A percentile compares a stretch with the other conserved stretches of the same genome.
phyloP scores from a whole-genome alignment of 352 stramenopile species.

The Pythium dissotocum region DNA sequence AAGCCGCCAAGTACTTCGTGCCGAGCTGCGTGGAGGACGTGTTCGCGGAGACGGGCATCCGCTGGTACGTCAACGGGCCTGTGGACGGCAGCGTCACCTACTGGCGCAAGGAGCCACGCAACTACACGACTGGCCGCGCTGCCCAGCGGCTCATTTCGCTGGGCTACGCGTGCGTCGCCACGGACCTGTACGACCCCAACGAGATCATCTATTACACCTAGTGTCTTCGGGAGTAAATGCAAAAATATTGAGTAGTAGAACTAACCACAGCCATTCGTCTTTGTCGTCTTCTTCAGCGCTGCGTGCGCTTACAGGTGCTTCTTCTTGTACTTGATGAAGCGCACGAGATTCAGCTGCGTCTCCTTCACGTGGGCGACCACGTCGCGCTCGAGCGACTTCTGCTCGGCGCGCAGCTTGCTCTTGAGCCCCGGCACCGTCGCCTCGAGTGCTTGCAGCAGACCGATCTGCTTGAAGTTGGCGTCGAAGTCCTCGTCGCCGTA shows the following conservation, averaged over 20 bases:
- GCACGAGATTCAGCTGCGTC: slow-evolving; percentile 82
- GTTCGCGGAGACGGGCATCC: slow-evolving; percentile 78
- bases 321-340: slow-evolving; percentile 93
- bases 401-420: slow-evolving; percentile 73
- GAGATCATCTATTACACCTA: slow-evolving; percentile 44
- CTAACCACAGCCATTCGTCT: background rate
- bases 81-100: slow-evolving; percentile 57
- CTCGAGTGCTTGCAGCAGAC: slow-evolving; percentile 70
- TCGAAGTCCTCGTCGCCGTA: slow-evolving; percentile 85
- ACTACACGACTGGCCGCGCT: slow-evolving; percentile 52
- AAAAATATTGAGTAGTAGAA: slow-evolving; percentile 19
- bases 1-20: slow-evolving; percentile 55
- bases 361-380: slow-evolving; percentile 85
- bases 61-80: slow-evolving; percentile 79
- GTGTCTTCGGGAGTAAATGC: slow-evolving; percentile 17
- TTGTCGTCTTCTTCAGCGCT: background rate
- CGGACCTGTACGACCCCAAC: slow-evolving; percentile 69
- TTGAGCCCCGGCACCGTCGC: slow-evolving; percentile 59
- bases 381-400: slow-evolving; percentile 76
- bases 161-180: slow-evolving; percentile 64
- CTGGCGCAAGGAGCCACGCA: slow-evolving; percentile 41
- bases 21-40: slow-evolving; percentile 76
- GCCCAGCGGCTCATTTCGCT: slow-evolving; percentile 66
- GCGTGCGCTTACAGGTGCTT: slow-evolving; percentile 58
- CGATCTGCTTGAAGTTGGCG: slow-evolving; percentile 60